A percentile compares a stretch with the other conserved stretches of the same genome.
These are phyloP conservation scores for Sclerotinia trifoliorum DNA, from an alignment of 2,329 filamentous ascomycete species.

Conservation along the genomic window DNA sequence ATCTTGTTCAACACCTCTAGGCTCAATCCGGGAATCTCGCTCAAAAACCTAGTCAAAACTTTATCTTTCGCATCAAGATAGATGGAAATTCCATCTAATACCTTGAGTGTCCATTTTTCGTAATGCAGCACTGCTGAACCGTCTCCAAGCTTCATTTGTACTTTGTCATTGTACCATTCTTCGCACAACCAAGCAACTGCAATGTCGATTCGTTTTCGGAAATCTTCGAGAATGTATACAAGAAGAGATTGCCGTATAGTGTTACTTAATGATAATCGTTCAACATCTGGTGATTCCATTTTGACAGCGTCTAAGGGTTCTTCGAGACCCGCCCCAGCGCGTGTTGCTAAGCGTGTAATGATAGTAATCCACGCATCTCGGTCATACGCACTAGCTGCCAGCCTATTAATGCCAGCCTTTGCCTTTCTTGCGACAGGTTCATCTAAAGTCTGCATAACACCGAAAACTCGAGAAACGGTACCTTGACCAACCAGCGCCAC, in stretches of 20 bases:
- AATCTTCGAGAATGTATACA: conserved; percentile 86
- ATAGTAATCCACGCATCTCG: conserved; percentile 90
- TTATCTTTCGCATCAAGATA: conserved; percentile 93
- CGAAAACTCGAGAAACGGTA: conserved; percentile 74
- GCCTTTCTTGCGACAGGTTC: conserved; percentile 59
- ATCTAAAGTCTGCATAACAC: conserved; percentile 71
- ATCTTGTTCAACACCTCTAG: conserved; percentile 70
- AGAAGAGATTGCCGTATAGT: conserved; percentile 79
- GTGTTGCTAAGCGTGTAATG: conserved; percentile 79
- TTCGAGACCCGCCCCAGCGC: conserved; percentile 70
- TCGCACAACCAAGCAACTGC: conserved; percentile 94
- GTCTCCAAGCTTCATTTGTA: conserved; percentile 48
- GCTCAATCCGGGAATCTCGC: conserved; percentile 83
- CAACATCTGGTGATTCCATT: conserved; percentile 49
- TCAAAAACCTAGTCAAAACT: conserved; percentile 83
- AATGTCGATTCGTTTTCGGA: conserved; percentile 82
- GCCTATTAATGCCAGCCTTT: conserved; percentile 74
- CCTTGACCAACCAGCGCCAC: conserved; percentile 72
- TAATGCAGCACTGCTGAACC: conserved; percentile 63
- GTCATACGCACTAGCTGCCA: conserved; percentile 82
- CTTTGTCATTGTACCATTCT: conserved; percentile 92
- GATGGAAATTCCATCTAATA: conserved; percentile 86
- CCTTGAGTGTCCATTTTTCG: conserved; percentile 71
- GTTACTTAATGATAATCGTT: conserved; percentile 55
- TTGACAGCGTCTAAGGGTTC: conserved; percentile 51